Evolutionary conservation across 306 rosid species (phyloP).

Genomic region (Vigna reflexopilosa): DNA sequence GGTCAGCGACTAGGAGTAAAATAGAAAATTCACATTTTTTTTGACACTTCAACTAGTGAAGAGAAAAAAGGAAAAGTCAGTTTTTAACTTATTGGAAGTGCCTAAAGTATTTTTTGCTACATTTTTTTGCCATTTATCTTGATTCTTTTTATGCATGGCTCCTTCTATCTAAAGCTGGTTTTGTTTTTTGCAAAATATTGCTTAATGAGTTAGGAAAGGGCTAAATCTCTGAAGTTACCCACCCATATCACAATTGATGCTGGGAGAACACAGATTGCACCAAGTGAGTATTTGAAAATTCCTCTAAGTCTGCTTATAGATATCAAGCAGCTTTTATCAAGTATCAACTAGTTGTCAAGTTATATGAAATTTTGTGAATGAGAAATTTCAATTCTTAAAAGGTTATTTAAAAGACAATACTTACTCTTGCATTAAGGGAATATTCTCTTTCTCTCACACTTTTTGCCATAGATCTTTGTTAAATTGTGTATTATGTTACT

Average conservation of each 20-base stretch:
- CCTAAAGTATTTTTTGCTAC: not conserved
- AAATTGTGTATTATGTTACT: not conserved
- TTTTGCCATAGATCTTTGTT: not conserved
- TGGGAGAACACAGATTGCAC: slow-evolving; percentile 97
- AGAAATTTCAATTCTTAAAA: not conserved
- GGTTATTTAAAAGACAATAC: not conserved
- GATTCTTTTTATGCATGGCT: not conserved
- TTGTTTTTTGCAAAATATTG: not conserved
- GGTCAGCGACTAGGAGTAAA: slow-evolving; percentile 9
- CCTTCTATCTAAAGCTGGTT: slow-evolving; percentile 1
- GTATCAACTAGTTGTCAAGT: not conserved
- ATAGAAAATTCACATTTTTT: not conserved
- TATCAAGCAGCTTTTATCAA: not conserved
- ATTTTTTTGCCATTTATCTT: not conserved
- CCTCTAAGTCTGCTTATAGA: slow-evolving; percentile 14
- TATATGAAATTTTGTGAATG: not conserved
- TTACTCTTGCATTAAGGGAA: not conserved
- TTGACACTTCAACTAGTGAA: slow-evolving; percentile 8
- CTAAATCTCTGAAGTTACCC: slow-evolving; percentile 81
- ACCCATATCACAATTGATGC: slow-evolving; percentile 95
- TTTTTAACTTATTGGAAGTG: not conserved
- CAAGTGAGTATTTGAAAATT: slow-evolving; percentile 66
- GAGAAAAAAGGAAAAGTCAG: not conserved
- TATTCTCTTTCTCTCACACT: not conserved
- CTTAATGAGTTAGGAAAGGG: slow-evolving; percentile 68